Conservation (phyloP, 1,139 yeast species). For the Taphrina betulina region DNA sequence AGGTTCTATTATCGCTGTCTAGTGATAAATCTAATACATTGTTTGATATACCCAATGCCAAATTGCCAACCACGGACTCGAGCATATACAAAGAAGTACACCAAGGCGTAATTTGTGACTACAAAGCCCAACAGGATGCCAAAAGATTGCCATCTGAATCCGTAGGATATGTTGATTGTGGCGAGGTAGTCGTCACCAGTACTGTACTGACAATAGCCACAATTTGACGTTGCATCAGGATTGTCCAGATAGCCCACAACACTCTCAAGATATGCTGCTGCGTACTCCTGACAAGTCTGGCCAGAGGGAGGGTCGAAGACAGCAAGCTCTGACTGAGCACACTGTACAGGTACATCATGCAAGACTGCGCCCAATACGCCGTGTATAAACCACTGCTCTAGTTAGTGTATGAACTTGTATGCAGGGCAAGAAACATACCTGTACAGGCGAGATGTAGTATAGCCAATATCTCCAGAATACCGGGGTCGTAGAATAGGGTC, state of each 20-base stretch:
- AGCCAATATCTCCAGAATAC: constrained; percentile 64
- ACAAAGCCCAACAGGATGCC: constrained; percentile 57
- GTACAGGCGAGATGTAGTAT: constrained; percentile 69
- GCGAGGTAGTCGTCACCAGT: constrained; percentile 57
- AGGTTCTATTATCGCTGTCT: too few species aligned
- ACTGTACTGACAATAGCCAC: constrained; percentile 59
- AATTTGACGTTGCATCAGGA: constrained; percentile 48
- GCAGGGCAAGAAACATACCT: too few species aligned
- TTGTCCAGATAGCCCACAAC: constrained; percentile 51
- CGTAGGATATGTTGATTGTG: constrained; percentile 50
- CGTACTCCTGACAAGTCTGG: constrained; percentile 59
- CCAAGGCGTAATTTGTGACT: constrained; percentile 46
- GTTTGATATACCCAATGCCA: constrained; percentile 18
- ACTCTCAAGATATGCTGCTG: constrained; percentile 45
- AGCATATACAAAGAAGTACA: constrained; percentile 40
- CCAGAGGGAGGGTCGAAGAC: constrained; percentile 59
- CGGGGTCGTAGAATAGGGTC: constrained; percentile 59
- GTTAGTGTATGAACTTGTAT: too few species aligned
- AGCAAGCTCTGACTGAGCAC: constrained; percentile 55
- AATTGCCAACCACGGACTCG: constrained; percentile 46
- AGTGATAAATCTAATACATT: not conserved
- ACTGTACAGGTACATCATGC: constrained; percentile 58
- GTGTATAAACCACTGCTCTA: constrained; percentile 63
- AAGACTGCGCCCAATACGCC: constrained; percentile 56
- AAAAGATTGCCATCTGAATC: constrained; percentile 59